Evolutionary conservation across 2,329 filamentous ascomycete genomes (phyloP).

Genomic region (Balansia obtecta): DNA sequence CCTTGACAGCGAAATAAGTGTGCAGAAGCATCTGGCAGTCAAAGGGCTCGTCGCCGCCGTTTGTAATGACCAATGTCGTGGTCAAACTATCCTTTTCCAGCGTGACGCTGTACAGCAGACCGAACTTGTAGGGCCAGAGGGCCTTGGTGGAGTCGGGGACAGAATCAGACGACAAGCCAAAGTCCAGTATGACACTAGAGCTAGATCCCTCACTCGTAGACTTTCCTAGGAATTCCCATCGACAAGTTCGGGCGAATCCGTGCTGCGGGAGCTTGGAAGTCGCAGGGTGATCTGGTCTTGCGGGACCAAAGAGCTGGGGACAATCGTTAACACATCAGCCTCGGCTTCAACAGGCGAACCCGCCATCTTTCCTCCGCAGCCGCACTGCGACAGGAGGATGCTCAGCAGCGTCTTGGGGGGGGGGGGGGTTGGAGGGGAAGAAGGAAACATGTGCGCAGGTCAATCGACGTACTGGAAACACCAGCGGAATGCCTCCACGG

Average conservation of each 20-base stretch:
- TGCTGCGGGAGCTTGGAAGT: slow-evolving; percentile 78
- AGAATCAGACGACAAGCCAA: slow-evolving; percentile 68
- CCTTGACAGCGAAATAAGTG: slow-evolving; percentile 74
- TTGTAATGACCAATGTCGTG: slow-evolving; percentile 77
- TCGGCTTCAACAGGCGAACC: not conserved
- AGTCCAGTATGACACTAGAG: slow-evolving; percentile 82
- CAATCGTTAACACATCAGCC: not conserved
- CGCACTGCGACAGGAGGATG: too few species aligned
- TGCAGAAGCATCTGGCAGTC: slow-evolving; percentile 89
- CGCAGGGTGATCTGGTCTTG: slow-evolving; percentile 61
- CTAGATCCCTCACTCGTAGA: slow-evolving; percentile 43
- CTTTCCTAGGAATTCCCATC: slow-evolving; percentile 92
- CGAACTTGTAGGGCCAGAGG: slow-evolving; percentile 79
- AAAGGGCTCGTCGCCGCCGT: slow-evolving; percentile 70
- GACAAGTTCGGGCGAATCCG: slow-evolving; percentile 80
- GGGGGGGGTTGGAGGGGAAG: too few species aligned
- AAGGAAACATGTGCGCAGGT: not conserved
- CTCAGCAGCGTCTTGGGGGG: too few species aligned
- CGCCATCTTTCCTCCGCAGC: too few species aligned
- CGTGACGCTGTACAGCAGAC: slow-evolving; percentile 85
- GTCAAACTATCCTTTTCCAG: slow-evolving; percentile 61
- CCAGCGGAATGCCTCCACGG: slow-evolving; percentile 79
- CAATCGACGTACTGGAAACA: slow-evolving; percentile 64
- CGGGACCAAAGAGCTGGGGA: slow-evolving; percentile 69
- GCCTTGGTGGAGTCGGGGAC: slow-evolving; percentile 55